phyloP scores from a whole-genome alignment of 495 filamentous ascomycete species.

The Astrothelium subdiscretum region DNA sequence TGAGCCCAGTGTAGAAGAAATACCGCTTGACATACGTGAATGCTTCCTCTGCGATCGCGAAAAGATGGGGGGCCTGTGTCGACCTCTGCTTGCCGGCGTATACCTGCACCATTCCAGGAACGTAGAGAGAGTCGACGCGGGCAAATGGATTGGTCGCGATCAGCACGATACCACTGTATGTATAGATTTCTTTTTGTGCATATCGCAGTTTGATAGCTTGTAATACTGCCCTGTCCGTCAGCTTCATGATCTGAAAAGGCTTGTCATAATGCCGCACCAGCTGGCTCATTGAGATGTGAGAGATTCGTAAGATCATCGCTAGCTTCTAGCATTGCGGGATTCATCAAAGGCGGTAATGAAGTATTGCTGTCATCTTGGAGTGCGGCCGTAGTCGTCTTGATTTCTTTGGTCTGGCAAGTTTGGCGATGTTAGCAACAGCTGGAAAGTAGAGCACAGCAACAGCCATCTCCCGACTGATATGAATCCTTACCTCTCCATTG shows the following conservation, averaged over 20 bases:
- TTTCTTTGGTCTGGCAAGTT: slow-evolving; percentile 51
- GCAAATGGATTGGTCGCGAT: slow-evolving; percentile 99
- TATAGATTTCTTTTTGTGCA: slow-evolving; percentile 98
- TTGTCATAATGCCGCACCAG: slow-evolving; percentile 52
- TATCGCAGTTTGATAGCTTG: slow-evolving; percentile 98
- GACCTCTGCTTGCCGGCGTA: slow-evolving; percentile 96
- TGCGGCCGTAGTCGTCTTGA: slow-evolving; percentile 69
- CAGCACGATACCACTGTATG: slow-evolving; percentile 96
- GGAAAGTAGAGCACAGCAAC: background rate
- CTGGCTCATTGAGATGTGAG: slow-evolving; percentile 96
- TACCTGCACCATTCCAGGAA: slow-evolving; percentile 97
- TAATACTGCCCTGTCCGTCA: slow-evolving; percentile 50
- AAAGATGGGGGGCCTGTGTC: slow-evolving; percentile 93
- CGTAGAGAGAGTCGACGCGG: slow-evolving; percentile 93
- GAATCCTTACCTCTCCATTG: slow-evolving; percentile 71
- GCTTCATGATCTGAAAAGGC: slow-evolving; percentile 1
- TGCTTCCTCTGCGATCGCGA: slow-evolving; percentile 97
- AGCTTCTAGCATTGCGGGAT: slow-evolving; percentile 94
- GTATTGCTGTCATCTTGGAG: slow-evolving; percentile 62
- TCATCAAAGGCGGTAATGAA: slow-evolving; percentile 85
- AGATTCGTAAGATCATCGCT: slow-evolving; percentile 97
- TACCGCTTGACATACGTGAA: slow-evolving; percentile 59
- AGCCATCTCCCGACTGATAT: background rate
- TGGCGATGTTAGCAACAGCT: background rate
- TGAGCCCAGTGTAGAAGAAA: background rate